Evolutionary conservation across 441 rosid species (phyloP), one percentile per base, ranked within the genome.

Genomic region (Mallotus japonicus): DNA sequence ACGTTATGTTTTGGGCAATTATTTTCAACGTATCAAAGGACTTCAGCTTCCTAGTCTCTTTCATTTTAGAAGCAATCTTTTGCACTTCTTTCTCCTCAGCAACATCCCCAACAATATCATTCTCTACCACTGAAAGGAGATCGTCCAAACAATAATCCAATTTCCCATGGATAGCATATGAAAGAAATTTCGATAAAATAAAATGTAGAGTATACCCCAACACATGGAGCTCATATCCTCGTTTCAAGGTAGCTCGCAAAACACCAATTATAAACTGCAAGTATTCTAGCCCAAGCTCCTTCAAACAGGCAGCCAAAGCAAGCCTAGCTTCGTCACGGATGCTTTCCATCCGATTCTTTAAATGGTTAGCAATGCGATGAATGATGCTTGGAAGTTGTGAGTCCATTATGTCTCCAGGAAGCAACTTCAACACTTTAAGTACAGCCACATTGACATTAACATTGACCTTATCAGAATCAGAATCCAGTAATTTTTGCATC

Each of bases 21-120:
- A 93, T 67, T 80, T 84, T 85, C 80, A 93, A 82, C 59, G 97
- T 87, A 76, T 93, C 97, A 66, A 83, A 87, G 37, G 99, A 96
- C 82, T 76, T 90, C 76, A 83, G 76, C 80, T 79, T 84, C 85
- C 78, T 85, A 47, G 98, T 90, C 85, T 96, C 99, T 78, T 92
- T 96, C 98, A 92, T 96, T 80, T 93, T 96, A 44, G 88, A 83
- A 75, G 91, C 88, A 71, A 92, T 89, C 84, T 90, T 92, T 40
- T 84, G 90, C 79, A 86, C 98, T 73, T 92, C 97, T 75, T 92
- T 96, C 84, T 96, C 90, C 83, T 93, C 98, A 16, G 95, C 86
- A 79, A 93, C 97, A 81, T 89, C 89, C 75, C 98, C 97, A 73
- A 96, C 90, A 80, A 93, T 90, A 75, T 93, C 96, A 44, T 75